Percentiles rank a stretch among this genome's conserved stretches.
These are phyloP conservation scores for Stemphylium lycopersici DNA, from an alignment of 2,329 filamentous ascomycete species.

Conservation along the genomic window DNA sequence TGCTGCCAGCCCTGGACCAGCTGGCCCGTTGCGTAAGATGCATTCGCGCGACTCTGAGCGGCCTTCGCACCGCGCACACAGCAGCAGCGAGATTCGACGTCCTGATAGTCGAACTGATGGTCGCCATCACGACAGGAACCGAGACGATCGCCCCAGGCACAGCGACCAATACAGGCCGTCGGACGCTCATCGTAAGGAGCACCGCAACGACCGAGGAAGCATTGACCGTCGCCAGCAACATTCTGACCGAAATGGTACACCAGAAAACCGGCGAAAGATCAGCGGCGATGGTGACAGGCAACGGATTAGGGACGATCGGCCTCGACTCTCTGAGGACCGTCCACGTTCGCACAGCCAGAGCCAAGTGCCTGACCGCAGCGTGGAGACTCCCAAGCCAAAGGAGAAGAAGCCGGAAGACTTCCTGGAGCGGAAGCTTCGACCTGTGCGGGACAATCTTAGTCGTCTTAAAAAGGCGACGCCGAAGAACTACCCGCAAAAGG, in stretches of 20 bases:
- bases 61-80: slow-evolving; percentile 45
- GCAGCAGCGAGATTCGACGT: slow-evolving; percentile 47
- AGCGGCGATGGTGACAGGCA: slow-evolving; percentile 52
- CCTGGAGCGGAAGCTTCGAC: slow-evolving; percentile 61
- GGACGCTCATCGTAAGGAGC: slow-evolving; percentile 48
- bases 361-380: slow-evolving; percentile 47
- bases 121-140: slow-evolving; percentile 35
- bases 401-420: slow-evolving; percentile 53
- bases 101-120: slow-evolving; percentile 40
- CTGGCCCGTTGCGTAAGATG: slow-evolving; percentile 44
- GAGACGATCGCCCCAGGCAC: slow-evolving; percentile 39
- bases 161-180: slow-evolving; percentile 45
- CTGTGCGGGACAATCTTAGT: slow-evolving; percentile 66
- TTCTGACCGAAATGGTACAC: slow-evolving; percentile 48
- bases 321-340: slow-evolving; percentile 56
- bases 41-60: slow-evolving; percentile 46
- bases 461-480: slow-evolving; percentile 66
- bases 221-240: slow-evolving; percentile 48
- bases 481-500: slow-evolving; percentile 66
- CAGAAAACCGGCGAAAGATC: slow-evolving; percentile 51
- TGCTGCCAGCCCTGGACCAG: slow-evolving; percentile 74
- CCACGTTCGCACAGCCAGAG: slow-evolving; percentile 54
- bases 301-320: slow-evolving; percentile 27
- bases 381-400: slow-evolving; percentile 37
- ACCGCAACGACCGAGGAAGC: slow-evolving; percentile 40